A percentile compares a stretch with the other conserved stretches of the same genome.
These are phyloP conservation scores for Amesomyces nigricolor DNA, from an alignment of 2,329 filamentous ascomycete genomes.

Conservation along the genomic window DNA sequence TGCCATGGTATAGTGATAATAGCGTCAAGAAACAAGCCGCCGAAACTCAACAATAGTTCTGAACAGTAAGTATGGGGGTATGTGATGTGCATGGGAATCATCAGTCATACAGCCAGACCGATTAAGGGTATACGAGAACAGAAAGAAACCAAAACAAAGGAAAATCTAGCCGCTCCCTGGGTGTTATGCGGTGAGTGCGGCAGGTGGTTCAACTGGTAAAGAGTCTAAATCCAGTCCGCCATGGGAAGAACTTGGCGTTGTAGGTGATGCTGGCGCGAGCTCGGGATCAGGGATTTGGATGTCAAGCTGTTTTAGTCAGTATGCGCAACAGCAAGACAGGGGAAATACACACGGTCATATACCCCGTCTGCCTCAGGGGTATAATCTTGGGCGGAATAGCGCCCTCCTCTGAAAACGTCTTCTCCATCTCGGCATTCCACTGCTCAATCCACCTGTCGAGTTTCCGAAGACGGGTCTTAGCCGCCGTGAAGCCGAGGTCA, in stretches of 20 bases:
- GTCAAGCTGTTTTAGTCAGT: conserved; percentile 54
- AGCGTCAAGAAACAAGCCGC: neutral
- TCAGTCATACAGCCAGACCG: conserved; percentile 11
- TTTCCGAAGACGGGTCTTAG: conserved; percentile 63
- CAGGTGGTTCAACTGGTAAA: conserved; percentile 29
- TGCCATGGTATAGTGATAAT: conserved; percentile 5
- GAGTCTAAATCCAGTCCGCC: conserved; percentile 6
- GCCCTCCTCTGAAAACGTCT: conserved; percentile 46
- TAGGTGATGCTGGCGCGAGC: conserved; percentile 48
- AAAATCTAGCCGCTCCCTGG: neutral
- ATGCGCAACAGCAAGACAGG: neutral
- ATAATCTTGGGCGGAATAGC: conserved; percentile 64
- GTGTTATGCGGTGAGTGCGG: conserved; percentile 14
- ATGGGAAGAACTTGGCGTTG: conserved; percentile 35
- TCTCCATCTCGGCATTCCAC: conserved; percentile 74
- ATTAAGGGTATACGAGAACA: conserved; percentile 9
- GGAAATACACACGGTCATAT: conserved; percentile 63
- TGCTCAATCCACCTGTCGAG: conserved; percentile 78
- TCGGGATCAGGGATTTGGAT: conserved; percentile 78
- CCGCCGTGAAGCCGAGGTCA: conserved; percentile 70
- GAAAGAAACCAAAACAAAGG: neutral
- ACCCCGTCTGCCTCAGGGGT: conserved; percentile 73
- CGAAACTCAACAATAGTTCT: neutral
- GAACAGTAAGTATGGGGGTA: conserved; percentile 9
- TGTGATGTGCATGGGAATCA: conserved; percentile 7